Base-by-base conservation (phyloP, 805 yeast species). In the Allodekkera sacchari region DNA sequence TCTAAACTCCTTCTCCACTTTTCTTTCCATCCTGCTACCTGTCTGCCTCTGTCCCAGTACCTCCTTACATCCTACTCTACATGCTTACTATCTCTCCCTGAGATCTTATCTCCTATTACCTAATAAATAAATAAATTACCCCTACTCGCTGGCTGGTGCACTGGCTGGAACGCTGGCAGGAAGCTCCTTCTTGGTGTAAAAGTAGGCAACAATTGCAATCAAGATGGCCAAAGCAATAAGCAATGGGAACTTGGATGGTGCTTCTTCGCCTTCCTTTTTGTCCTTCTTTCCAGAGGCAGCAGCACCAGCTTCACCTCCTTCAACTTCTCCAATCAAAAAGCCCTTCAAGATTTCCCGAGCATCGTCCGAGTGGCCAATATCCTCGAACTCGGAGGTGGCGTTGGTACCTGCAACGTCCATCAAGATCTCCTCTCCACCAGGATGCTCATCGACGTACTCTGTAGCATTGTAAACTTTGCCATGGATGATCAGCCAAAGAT, bases 341-440 rank as follows among this genome's bases (percentile, higher is more conserved):
- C 71, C 74, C 27, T 61, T 66, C 48, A 92, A 65, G 45, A 80
- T 66, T 47, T 80, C 92, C 46, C 77, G 76, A 25, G 99, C 97
- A 45, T 88, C 96, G 41, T 88, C 96, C 22, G 97, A 85, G 63
- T 92, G 99, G 22, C 99, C 99, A 53, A 92, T 88, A 52, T 85
- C 95, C 44, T 72, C 74, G 50, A 80, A 80, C 17, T 79, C 75
- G 50, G 72, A 80, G 20, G 85, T 71, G 22, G 83, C 82, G 52
- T 80, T 87, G 5, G 57, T 62, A 4, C 92, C 94, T 13, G 92
- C 96, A 45, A 83, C 83, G 39, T 79, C 79, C 38, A 76, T 55
- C 27, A 89, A 69, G 34, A 89, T 83, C 49, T 79, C 71, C 31
- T 76, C 77, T 26, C 79, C 79, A 43, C 64, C 63, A 3, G 97